Evolutionary conservation across 106 monocot genomes (phyloP).

Genomic region (Apostasia ramifera): DNA sequence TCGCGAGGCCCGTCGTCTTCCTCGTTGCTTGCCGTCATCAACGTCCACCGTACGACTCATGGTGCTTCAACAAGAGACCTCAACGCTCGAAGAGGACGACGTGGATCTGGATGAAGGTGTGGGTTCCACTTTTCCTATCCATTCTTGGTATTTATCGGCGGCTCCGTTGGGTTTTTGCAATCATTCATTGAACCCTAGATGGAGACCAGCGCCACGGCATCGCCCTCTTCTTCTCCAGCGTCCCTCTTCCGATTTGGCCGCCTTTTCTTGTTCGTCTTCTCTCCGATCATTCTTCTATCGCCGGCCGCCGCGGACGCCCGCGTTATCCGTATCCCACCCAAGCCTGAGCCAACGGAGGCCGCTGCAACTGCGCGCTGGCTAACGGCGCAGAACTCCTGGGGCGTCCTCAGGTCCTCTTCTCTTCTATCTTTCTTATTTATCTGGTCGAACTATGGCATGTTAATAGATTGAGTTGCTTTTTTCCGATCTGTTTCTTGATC

Average conservation of each 20-base stretch:
- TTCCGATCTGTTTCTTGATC: background rate
- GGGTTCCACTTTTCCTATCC: too few relatives aligned
- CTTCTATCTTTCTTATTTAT: background rate
- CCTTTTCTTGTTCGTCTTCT: background rate
- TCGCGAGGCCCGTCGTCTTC: too few relatives aligned
- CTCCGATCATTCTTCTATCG: conserved; percentile 3
- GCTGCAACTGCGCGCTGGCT: conserved; percentile 85
- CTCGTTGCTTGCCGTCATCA: too few relatives aligned
- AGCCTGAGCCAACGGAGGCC: conserved; percentile 62
- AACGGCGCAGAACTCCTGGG: conserved; percentile 67
- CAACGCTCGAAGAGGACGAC: too few relatives aligned
- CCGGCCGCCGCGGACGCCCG: background rate
- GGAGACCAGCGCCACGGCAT: background rate
- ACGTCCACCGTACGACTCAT: too few relatives aligned
- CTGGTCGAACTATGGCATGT: too few relatives aligned
- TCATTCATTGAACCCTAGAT: background rate
- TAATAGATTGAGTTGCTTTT: background rate
- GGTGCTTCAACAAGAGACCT: too few relatives aligned
- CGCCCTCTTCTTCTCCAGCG: conserved; percentile 1
- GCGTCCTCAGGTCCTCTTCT: conserved; percentile 56
- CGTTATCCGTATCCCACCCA: conserved; percentile 13
- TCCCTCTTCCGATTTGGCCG: background rate
- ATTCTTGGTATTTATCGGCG: too few relatives aligned
- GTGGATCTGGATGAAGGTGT: too few relatives aligned
- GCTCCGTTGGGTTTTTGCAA: too few relatives aligned